A percentile compares a stretch with the other conserved stretches of the same genome.
These are phyloP conservation scores for Lipomyces sp. DNA, from an alignment of 805 yeast species.

Conservation along the genomic window DNA sequence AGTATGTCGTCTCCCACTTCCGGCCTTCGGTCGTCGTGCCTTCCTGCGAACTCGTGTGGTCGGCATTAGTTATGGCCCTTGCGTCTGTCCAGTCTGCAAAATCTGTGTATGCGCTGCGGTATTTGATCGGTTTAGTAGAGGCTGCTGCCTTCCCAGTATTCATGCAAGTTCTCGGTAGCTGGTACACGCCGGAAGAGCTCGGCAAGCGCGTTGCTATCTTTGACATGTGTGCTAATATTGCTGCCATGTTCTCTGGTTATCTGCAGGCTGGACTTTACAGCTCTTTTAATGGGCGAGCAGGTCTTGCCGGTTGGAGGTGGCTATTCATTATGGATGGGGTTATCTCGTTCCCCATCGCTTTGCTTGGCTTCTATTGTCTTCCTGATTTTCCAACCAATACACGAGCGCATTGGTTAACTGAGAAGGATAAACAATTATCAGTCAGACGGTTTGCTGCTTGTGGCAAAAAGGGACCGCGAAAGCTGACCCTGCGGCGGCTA, in stretches of 20 bases:
- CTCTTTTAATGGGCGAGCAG: slow-evolving; percentile 52
- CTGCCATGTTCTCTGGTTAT: slow-evolving; percentile 53
- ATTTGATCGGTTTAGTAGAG: slow-evolving; percentile 70
- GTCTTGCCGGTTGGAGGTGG: slow-evolving; percentile 68
- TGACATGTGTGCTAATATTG: slow-evolving; percentile 49
- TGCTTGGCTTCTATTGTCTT: slow-evolving; percentile 50
- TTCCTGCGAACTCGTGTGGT: slow-evolving; percentile 66
- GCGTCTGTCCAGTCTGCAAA: slow-evolving; percentile 57
- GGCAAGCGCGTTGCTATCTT: slow-evolving; percentile 50
- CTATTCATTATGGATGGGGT: slow-evolving; percentile 66
- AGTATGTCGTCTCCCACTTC: slow-evolving; percentile 41
- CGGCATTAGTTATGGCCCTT: slow-evolving; percentile 56
- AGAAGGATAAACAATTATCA: slow-evolving; percentile 15
- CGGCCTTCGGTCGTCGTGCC: slow-evolving; percentile 52
- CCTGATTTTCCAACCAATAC: slow-evolving; percentile 57
- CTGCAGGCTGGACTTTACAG: slow-evolving; percentile 50
- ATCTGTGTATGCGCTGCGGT: slow-evolving; percentile 62
- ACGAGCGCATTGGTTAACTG: slow-evolving; percentile 23
- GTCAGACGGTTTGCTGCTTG: slow-evolving; percentile 25
- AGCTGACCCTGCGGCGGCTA: slow-evolving; percentile 22
- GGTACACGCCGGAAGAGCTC: slow-evolving; percentile 61
- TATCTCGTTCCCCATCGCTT: slow-evolving; percentile 47
- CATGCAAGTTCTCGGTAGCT: slow-evolving; percentile 52
- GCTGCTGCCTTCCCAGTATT: slow-evolving; percentile 64
- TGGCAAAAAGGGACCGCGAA: slow-evolving; percentile 20